phyloP scores from a whole-genome alignment of 495 filamentous ascomycete species.

The Hypoxylon crocopeplum region DNA sequence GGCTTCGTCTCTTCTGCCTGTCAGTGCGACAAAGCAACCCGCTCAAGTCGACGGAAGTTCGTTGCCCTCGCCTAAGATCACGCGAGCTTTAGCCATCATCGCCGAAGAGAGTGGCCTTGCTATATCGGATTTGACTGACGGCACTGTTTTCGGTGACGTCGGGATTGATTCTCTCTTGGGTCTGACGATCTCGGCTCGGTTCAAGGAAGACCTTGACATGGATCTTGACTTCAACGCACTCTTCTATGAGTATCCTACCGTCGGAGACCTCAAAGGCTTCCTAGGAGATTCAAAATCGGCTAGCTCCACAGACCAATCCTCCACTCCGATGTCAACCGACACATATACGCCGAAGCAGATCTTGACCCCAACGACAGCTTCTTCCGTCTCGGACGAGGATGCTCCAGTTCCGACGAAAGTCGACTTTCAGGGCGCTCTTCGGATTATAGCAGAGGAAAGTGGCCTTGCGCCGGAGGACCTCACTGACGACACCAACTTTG shows the following conservation, averaged over 20 bases:
- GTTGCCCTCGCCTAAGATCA: not conserved
- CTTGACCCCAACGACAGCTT: not conserved
- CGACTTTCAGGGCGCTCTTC: not conserved
- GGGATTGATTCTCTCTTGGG: slow-evolving; percentile 52
- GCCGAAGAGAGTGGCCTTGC: slow-evolving; percentile 54
- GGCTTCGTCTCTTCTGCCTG: not conserved
- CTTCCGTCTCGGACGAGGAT: not conserved
- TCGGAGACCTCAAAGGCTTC: slow-evolving; percentile 47
- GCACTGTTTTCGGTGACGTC: slow-evolving; percentile 49
- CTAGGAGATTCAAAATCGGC: slow-evolving; percentile 23
- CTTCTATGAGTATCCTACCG: slow-evolving; percentile 62
- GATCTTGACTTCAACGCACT: slow-evolving; percentile 61
- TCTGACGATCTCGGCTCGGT: slow-evolving; percentile 44
- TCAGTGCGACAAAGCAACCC: slow-evolving; percentile 6
- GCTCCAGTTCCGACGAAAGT: not conserved
- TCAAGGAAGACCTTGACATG: slow-evolving; percentile 49
- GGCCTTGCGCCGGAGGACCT: slow-evolving; percentile 62
- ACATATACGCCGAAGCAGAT: not conserved
- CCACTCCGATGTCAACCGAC: not conserved
- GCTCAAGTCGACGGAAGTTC: not conserved
- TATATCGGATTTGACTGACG: slow-evolving; percentile 44
- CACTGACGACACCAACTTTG: slow-evolving; percentile 44
- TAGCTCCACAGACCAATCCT: not conserved
- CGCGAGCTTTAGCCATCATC: slow-evolving; percentile 41
- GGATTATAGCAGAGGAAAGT: slow-evolving; percentile 20